phyloP scores from a whole-genome alignment of 2,329 filamentous ascomycete genomes.

The Alternaria burnsii region DNA sequence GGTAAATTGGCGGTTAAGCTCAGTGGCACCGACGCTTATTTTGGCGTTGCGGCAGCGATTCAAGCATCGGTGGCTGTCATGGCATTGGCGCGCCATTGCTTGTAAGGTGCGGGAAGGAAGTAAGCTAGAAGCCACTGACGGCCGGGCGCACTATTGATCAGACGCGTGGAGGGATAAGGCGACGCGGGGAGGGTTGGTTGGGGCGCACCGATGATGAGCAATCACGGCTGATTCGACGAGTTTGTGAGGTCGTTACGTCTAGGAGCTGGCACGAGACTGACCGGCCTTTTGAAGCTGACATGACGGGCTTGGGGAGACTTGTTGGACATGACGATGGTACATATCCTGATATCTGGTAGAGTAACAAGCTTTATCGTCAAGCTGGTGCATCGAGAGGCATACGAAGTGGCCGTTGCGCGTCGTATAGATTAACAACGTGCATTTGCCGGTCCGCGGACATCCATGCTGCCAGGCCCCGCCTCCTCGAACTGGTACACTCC shows the following conservation, averaged over 20 bases:
- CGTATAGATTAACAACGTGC: neutral
- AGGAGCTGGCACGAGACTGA: neutral
- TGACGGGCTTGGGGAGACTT: neutral
- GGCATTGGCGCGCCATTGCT: neutral
- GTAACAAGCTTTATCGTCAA: neutral
- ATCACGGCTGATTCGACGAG: conserved; percentile 1
- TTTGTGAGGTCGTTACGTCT: conserved; percentile 1
- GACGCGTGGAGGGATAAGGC: neutral
- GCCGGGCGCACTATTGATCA: conserved; percentile 3
- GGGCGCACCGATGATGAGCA: conserved; percentile 2
- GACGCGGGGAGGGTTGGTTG: neutral
- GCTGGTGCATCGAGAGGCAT: neutral
- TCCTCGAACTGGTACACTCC: neutral
- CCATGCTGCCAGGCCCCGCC: conserved; percentile 5
- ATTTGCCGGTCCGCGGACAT: conserved; percentile 7
- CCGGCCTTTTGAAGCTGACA: neutral
- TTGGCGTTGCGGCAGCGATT: conserved; percentile 3
- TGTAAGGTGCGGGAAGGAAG: neutral
- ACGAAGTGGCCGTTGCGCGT: neutral
- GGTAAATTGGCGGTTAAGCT: conserved; percentile 16
- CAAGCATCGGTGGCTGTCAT: conserved; percentile 6
- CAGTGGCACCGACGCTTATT: conserved; percentile 10
- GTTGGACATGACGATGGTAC: neutral
- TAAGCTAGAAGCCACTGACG: conserved; percentile 6
- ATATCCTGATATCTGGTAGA: neutral